Base-by-base conservation (phyloP, 2,329 filamentous ascomycete genomes). In the Albophoma yamanashiensis region DNA sequence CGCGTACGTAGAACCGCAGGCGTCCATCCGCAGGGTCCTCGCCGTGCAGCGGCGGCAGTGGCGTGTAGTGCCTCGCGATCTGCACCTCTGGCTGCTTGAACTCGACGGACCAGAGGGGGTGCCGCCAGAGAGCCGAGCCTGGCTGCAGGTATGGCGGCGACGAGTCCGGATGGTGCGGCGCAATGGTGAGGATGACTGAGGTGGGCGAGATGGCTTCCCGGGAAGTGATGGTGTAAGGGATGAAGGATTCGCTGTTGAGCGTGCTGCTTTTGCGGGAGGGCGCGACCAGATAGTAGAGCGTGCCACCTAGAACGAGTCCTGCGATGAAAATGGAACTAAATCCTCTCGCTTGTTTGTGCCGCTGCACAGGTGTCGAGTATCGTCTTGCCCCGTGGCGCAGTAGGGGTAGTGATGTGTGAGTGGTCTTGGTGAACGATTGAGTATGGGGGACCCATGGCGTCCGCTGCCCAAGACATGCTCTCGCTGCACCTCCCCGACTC, bases 51-150 rank as follows among this genome's bases (percentile, higher is more conserved):
- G 85, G 81, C 0, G 91, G 93, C 0, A 99, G 78, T 0, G 93
- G 92, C 4, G 94, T 97, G 74, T 99, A 99, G 61, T 91, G 87
- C 63, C 94, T 79, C 52, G 91, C 90, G 66, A 99, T 96, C 74
- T 97, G 92, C 60, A 97, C 76, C 71, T 96, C 87, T 2, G 94
- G 94, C 75, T 97, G 94, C 76, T 96, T 96, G 69, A 96, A 86
- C 76, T 97, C 89, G 40, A 97, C 88, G 63, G 88, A 92, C 89
- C 91, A 96, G 50, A 95, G 80, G 5, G 89, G 88, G 60, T 83
- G 64, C 14, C 64, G 65, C 74, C 75, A 74, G 64, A 60, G 50
- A 20, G 62, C 59, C 3, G 66, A 62, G n/a, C 62, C 43, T 27
- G 66, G 62, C 22, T 62, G 43, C n/a, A 75, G 57, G 59, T 70